Conservation (phyloP, 441 rosid species). For the Erysimum cheiri region DNA sequence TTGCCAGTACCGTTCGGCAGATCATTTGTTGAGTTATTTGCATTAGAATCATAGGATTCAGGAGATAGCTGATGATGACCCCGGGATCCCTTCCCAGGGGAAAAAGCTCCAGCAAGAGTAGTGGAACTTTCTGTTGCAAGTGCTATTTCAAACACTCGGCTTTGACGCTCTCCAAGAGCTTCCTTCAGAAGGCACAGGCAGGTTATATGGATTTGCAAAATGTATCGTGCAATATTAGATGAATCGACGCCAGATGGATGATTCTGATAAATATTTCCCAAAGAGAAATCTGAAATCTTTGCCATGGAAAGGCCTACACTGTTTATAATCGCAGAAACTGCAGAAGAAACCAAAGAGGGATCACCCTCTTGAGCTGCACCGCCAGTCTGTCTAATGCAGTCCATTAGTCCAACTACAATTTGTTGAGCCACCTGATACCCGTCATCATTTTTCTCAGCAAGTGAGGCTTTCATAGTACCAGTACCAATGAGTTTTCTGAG, state of each 20-base stretch:
- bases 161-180: constrained; percentile 98
- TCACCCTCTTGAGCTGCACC: constrained; percentile 99
- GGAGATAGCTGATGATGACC: constrained; percentile 80
- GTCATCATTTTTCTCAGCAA: constrained; percentile 65
- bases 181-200: constrained; percentile 92
- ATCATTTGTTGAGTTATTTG: constrained; percentile 44
- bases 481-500: constrained; percentile 65
- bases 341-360: constrained; percentile 93
- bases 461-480: constrained; percentile 58
- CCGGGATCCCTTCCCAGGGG: constrained; percentile 87
- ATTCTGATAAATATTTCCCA: constrained; percentile 57
- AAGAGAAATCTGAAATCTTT: constrained; percentile 74
- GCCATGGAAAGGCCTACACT: constrained; percentile 73
- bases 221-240: constrained; percentile 64
- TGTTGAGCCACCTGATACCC: constrained; percentile 88
- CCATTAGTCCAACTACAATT: constrained; percentile 77
- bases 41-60: constrained; percentile 71
- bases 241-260: constrained; percentile 55
- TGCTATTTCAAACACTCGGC: constrained; percentile 96
- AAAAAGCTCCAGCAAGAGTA: constrained; percentile 69
- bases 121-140: constrained; percentile 92
- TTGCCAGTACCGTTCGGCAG: constrained; percentile 56
- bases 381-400: constrained; percentile 86
- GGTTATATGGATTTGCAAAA: constrained; percentile 79
- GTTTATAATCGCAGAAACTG: constrained; percentile 85